Percentiles rank a stretch among this genome's conserved stretches.
These are phyloP conservation scores for Amauroascus verrucosus DNA, from an alignment of 2,329 filamentous ascomycete genomes.

Conservation along the genomic window DNA sequence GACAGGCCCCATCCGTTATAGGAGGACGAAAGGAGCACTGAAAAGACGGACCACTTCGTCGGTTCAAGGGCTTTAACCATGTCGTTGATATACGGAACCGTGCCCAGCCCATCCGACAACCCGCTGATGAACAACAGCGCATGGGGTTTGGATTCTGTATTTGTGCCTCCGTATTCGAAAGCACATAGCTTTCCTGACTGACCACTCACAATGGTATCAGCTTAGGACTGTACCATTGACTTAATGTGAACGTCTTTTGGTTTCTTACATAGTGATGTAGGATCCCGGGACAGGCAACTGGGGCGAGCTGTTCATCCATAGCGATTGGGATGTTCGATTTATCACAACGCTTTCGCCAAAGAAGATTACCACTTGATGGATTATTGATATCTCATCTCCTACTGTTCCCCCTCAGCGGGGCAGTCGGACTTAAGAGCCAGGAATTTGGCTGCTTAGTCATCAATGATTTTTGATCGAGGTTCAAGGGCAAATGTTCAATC, in stretches of 20 bases:
- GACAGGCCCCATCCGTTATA: slow-evolving; percentile 47
- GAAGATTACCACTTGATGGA: not conserved
- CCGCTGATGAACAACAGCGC: slow-evolving; percentile 51
- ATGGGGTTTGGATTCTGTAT: slow-evolving; percentile 29
- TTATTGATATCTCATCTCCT: not conserved
- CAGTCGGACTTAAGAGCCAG: no score
- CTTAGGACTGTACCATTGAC: not conserved
- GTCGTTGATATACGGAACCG: slow-evolving; percentile 43
- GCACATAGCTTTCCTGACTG: slow-evolving; percentile 33
- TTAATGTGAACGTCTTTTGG: not conserved
- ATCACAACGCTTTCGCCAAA: not conserved
- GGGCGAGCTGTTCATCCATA: not conserved
- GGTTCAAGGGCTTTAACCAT: slow-evolving; percentile 42
- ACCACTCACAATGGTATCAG: not conserved
- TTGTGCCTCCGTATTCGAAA: slow-evolving; percentile 31
- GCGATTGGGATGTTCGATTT: not conserved
- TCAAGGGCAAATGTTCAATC: no score
- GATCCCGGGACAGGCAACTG: slow-evolving; percentile 18
- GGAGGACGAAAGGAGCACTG: slow-evolving; percentile 43
- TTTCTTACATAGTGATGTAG: slow-evolving; percentile 31
- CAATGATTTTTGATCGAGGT: no score
- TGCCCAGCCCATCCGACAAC: slow-evolving; percentile 47
- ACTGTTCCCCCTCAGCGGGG: not conserved
- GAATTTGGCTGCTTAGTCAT: no score
- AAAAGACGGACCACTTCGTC: slow-evolving; percentile 44